phyloP scores from a whole-genome alignment of 2,329 filamentous ascomycete species.

The Bipolaris zeicola region DNA sequence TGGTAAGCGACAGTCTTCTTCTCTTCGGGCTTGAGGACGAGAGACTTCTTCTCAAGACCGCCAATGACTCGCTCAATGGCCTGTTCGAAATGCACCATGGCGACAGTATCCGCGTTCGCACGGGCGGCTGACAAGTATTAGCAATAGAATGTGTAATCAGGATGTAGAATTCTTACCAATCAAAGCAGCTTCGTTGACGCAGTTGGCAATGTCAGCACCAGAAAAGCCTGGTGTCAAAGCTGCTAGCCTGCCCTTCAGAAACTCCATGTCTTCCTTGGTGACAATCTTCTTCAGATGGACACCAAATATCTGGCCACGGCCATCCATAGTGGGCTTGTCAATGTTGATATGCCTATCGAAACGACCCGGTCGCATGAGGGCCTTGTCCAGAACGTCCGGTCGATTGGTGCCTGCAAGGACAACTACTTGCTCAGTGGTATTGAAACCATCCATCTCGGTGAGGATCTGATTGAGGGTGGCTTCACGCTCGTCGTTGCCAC shows the following conservation, averaged over 20 bases:
- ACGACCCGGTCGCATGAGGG: conserved; percentile 92
- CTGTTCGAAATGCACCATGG: conserved; percentile 92
- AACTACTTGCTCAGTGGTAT: conserved; percentile 93
- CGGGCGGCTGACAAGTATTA: conserved; percentile 73
- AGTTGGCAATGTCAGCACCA: conserved; percentile 97
- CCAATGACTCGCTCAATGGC: conserved; percentile 97
- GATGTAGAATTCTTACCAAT: conserved; percentile 71
- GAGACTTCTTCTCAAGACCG: conserved; percentile 94
- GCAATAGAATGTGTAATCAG: conserved; percentile 22
- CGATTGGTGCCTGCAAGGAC: conserved; percentile 96
- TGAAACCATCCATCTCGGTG: conserved; percentile 99
- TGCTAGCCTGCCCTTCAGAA: conserved; percentile 84
- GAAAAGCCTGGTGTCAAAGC: conserved; percentile 96
- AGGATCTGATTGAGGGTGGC: conserved; percentile 97
- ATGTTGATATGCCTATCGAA: conserved; percentile 97
- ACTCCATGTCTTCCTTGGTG: conserved; percentile 86
- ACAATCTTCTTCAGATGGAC: conserved; percentile 96
- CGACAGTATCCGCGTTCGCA: conserved; percentile 76
- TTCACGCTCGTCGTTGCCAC: conserved; percentile 96
- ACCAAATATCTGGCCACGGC: conserved; percentile 91
- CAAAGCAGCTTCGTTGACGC: conserved; percentile 94
- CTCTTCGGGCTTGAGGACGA: conserved; percentile 90
- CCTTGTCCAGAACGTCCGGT: conserved; percentile 92
- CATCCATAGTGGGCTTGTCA: conserved; percentile 94
- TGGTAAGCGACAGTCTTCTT: conserved; percentile 97